Evolutionary conservation across 192 early-diverging fungal species (phyloP).

Genomic region (Podila horticola): DNA sequence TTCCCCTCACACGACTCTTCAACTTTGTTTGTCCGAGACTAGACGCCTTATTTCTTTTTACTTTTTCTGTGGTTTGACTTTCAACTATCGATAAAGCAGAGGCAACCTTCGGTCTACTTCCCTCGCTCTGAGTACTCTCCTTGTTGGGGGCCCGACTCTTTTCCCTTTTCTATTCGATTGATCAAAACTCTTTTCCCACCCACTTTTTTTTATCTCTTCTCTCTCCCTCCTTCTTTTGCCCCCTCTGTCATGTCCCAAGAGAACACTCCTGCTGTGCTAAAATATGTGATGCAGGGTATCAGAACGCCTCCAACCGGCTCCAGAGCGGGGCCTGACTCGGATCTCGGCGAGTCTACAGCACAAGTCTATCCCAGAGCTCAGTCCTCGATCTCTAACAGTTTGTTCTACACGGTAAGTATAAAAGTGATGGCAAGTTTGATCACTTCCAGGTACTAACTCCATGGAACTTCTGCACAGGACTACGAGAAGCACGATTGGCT

Average conservation of each 20-base stretch:
- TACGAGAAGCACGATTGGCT: constrained; percentile 21
- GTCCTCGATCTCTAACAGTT: constrained; percentile 7
- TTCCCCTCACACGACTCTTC: too few species aligned
- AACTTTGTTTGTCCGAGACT: not conserved
- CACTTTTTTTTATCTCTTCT: not conserved
- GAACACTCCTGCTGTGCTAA: constrained; percentile 1
- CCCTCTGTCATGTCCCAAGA: not conserved
- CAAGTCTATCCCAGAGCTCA: not conserved
- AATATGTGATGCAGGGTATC: constrained; percentile 24
- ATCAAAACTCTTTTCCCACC: too few species aligned
- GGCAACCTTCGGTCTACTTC: not conserved
- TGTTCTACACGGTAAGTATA: constrained; percentile 28
- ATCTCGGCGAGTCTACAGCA: too few species aligned
- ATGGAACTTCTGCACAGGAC: constrained; percentile 2
- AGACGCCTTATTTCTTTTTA: too few species aligned
- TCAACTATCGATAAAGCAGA: constrained; percentile 14
- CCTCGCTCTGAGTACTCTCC: not conserved
- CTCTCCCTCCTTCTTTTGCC: not conserved
- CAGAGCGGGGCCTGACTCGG: too few species aligned
- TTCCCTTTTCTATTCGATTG: too few species aligned
- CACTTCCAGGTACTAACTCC: not conserved
- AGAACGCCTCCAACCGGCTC: not conserved
- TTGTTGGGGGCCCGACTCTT: not conserved
- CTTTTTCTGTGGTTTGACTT: not conserved
- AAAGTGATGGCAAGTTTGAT: not conserved